Conservation (phyloP, 805 yeast species). For the Metschnikowia continentalis region DNA sequence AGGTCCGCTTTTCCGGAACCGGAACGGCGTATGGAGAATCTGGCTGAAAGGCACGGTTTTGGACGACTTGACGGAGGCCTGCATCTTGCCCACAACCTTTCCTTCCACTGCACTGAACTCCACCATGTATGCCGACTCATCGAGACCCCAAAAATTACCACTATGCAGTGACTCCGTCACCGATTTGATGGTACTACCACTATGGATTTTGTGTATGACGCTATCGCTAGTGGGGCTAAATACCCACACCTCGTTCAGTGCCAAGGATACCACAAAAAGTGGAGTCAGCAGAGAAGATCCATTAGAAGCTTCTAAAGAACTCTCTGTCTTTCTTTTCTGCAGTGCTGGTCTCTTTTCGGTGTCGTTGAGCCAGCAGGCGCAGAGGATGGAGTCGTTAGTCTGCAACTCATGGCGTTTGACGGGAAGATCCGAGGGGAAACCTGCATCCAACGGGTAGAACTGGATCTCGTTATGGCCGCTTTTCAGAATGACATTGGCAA, state of each 20-base stretch:
- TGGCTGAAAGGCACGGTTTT: constrained; percentile 18
- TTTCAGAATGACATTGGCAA: constrained; percentile 39
- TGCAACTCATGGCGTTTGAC: constrained; percentile 37
- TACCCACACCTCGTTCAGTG: constrained; percentile 37
- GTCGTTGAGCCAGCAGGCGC: constrained; percentile 34
- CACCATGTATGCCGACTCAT: constrained; percentile 14
- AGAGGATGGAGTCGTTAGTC: constrained; percentile 33
- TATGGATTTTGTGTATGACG: constrained; percentile 29
- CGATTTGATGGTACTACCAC: constrained; percentile 20
- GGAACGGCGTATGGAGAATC: constrained; percentile 15
- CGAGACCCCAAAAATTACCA: constrained; percentile 23
- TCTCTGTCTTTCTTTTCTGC: constrained; percentile 3
- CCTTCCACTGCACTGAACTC: constrained; percentile 27
- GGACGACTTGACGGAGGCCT: constrained; percentile 2
- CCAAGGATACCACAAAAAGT: constrained; percentile 30
- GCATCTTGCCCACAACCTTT: constrained; percentile 9
- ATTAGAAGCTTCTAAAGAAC: background rate
- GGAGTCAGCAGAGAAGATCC: constrained; percentile 2
- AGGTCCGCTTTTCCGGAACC: constrained; percentile 1
- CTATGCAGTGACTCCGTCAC: constrained; percentile 15
- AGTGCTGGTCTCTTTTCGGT: constrained; percentile 5
- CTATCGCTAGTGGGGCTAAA: constrained; percentile 43
- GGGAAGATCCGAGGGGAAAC: constrained; percentile 13
- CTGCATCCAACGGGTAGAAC: constrained; percentile 25
- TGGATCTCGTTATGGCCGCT: constrained; percentile 46